A percentile compares a stretch with the other conserved stretches of the same genome.
phyloP scores from a whole-genome alignment of 1,139 yeast genomes.

The Saccharomycopsis hybrid region DNA sequence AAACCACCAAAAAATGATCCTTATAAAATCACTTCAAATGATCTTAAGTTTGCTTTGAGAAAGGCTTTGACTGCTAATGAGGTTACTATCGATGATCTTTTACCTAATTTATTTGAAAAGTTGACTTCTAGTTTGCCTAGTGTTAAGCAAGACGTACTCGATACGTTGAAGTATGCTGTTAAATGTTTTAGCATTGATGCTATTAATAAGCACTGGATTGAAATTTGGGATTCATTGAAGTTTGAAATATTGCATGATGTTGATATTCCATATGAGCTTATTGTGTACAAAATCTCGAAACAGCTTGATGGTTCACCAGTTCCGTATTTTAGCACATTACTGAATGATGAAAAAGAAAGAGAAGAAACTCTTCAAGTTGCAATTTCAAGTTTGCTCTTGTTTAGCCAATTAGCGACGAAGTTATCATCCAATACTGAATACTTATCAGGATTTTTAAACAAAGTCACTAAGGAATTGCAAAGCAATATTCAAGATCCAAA shows the following conservation, averaged over 20 bases:
- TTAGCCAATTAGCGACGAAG: slow-evolving; percentile 37
- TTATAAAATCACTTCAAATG: slow-evolving; percentile 69
- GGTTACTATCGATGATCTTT: slow-evolving; percentile 63
- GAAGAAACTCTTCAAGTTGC: slow-evolving; percentile 13
- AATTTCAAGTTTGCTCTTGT: slow-evolving; percentile 39
- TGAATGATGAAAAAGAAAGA: slow-evolving; percentile 31
- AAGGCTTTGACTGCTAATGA: slow-evolving; percentile 59
- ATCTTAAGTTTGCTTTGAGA: slow-evolving; percentile 54
- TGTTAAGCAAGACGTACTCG: slow-evolving; percentile 71
- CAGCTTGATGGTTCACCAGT: slow-evolving; percentile 21
- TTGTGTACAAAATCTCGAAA: slow-evolving; percentile 1
- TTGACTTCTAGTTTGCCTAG: slow-evolving; percentile 73
- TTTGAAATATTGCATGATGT: slow-evolving; percentile 77
- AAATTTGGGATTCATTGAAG: slow-evolving; percentile 83
- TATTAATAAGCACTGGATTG: slow-evolving; percentile 55
- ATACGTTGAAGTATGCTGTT: slow-evolving; percentile 54
- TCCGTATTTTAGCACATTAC: slow-evolving; percentile 25
- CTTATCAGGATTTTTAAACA: slow-evolving; percentile 32
- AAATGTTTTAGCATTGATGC: slow-evolving; percentile 42
- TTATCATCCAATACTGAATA: slow-evolving; percentile 28
- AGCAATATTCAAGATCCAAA: slow-evolving; percentile 32
- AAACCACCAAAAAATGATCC: slow-evolving; percentile 92
- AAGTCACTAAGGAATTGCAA: slow-evolving; percentile 48
- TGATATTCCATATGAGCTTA: slow-evolving; percentile 27
- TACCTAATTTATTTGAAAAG: slow-evolving; percentile 77